Base-by-base conservation (phyloP, 1,284 basidiomycete genomes). In the Cystobasidium sp. region DNA sequence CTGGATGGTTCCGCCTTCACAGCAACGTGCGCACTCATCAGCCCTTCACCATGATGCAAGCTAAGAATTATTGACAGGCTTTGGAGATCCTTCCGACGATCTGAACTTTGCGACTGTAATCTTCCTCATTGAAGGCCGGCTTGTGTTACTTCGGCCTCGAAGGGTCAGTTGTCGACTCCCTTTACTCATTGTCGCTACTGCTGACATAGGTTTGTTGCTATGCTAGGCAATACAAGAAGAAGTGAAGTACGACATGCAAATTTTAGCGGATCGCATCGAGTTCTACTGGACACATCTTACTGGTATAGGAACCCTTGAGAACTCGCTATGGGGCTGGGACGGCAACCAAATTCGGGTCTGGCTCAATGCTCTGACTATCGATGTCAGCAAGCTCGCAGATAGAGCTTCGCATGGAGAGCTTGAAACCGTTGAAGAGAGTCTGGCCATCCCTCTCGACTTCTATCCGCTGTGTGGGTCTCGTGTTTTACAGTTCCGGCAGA, bases 241-340 rank as follows among this genome's bases (percentile, higher is more conserved):
- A 83, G 92, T 97, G 76, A 92, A 92, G 77, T 99, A 99, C 82
- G 96, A 99, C 82, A 90, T 98, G 87, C 96, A 98, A 80, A 91
- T 99, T 55, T 90, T 99, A 39, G 93, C 95, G 0, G 93, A 97
- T 79, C 88, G 90, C 39, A 93, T 99, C 76, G 96, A 99, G 81
- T 94, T 95, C 80, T 99, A 95, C 83, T 99, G 96, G 96, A 97
- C 96, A 55, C 95, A 98, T 84, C 84, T 97, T 66, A 89, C 91
- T 58, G 95, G 94, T 0, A 93, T 97, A 46, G 92, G 91, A 2
- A 89, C 93, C 1, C 85, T 99, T 41, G 95, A 98, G 80, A 97
- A 99, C 83, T 97, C 94, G 8, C 85, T 99, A 14, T 99, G 96
- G 96, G 96, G 91, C 0, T 99, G 93, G 82, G 96, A 99, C 79